These are phyloP conservation scores for Ophiostoma angusticollis DNA, from an alignment of 2,329 filamentous ascomycete species.

Conservation along the genomic window DNA sequence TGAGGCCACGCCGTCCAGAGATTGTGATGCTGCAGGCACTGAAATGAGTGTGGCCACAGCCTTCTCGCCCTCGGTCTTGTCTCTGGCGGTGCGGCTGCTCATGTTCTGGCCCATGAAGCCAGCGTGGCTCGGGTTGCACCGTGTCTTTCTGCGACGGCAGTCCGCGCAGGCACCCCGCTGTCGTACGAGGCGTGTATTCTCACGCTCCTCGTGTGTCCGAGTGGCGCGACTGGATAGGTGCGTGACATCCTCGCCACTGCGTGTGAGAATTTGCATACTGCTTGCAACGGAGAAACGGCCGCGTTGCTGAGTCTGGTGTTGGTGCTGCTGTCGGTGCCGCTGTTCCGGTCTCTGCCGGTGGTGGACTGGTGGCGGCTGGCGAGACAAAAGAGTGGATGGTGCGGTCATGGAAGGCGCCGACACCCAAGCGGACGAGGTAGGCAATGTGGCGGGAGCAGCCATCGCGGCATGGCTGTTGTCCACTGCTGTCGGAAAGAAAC, in stretches of 20 bases:
- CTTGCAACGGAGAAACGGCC: slow-evolving; percentile 2
- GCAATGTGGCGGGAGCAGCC: neutral
- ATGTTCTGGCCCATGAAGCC: neutral
- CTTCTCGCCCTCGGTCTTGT: slow-evolving; percentile 10
- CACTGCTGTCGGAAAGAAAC: slow-evolving; percentile 10
- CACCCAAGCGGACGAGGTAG: slow-evolving; percentile 6
- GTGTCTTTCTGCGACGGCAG: slow-evolving; percentile 50
- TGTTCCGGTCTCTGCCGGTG: neutral
- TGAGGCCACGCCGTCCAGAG: no score
- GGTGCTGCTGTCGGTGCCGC: neutral
- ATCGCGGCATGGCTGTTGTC: slow-evolving; percentile 9
- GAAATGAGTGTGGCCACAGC: slow-evolving; percentile 3
- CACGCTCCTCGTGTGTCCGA: slow-evolving; percentile 56
- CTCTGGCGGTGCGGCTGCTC: slow-evolving; percentile 5
- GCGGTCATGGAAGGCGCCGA: slow-evolving; percentile 40
- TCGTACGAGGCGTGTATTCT: slow-evolving; percentile 53
- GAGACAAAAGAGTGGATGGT: no score
- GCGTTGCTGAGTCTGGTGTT: neutral
- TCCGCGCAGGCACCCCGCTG: slow-evolving; percentile 55
- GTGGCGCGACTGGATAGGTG: slow-evolving; percentile 48
- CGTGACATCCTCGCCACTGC: slow-evolving; percentile 49
- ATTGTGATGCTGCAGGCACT: neutral
- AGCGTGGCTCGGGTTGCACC: slow-evolving; percentile 48
- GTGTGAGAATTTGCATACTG: slow-evolving; percentile 54
- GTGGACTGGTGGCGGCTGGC: slow-evolving; percentile 25